Conservation (phyloP, 108 stramenopile genomes). For the Mediolabrus comicus region DNA sequence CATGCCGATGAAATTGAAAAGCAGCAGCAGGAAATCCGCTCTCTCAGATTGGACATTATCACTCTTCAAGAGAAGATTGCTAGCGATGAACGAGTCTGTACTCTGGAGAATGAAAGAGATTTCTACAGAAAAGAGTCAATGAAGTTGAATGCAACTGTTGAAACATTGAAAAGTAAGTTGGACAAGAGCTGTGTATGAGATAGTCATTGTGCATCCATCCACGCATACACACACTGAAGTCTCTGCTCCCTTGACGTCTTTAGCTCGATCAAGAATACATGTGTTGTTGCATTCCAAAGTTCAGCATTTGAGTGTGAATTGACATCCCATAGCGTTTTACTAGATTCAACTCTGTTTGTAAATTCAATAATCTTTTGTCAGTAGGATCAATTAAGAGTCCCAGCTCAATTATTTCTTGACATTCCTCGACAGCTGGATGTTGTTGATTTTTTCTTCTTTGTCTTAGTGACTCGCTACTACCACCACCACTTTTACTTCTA, state of each 20-base stretch:
- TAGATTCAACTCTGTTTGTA: conserved; percentile 12
- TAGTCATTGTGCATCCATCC: too few species aligned
- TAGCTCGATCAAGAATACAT: too few species aligned
- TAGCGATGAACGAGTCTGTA: conserved; percentile 31
- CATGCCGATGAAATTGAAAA: conserved; percentile 18
- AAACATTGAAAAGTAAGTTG: neutral
- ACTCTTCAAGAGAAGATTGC: conserved; percentile 37
- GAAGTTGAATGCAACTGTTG: conserved; percentile 17
- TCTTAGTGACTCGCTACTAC: too few species aligned
- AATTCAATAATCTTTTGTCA: conserved; percentile 14
- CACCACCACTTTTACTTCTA: too few species aligned
- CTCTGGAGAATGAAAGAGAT: conserved; percentile 43
- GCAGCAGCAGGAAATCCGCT: conserved; percentile 13
- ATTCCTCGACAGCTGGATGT: conserved; percentile 6
- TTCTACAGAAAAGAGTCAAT: conserved; percentile 52
- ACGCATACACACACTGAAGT: too few species aligned
- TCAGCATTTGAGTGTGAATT: conserved; percentile 21
- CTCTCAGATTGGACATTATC: conserved; percentile 17
- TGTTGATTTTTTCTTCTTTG: neutral
- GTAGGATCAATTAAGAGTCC: conserved; percentile 9
- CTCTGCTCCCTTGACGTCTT: too few species aligned
- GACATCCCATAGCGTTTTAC: conserved; percentile 12
- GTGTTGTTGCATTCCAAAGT: too few species aligned
- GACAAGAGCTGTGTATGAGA: neutral
- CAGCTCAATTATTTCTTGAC: conserved; percentile 7